Evolutionary conservation across 768 basidiomycete species (phyloP), one percentile per base, ranked within the genome.

Genomic region (Leccinum subgranulosum): DNA sequence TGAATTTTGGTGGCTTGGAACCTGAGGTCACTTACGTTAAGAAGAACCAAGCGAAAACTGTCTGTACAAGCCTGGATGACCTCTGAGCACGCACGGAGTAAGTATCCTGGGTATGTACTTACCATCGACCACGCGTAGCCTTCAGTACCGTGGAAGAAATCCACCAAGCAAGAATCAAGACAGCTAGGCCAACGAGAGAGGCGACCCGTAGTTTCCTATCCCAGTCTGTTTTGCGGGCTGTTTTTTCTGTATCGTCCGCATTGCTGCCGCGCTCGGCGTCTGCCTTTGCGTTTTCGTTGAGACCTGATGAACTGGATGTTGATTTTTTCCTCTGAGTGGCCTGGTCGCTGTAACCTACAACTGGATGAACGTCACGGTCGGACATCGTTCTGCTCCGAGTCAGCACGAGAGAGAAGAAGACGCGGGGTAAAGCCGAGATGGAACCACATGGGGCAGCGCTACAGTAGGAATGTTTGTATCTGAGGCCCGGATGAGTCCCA

Each of bases 91-190:
- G 11, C 34, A 29, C 3, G 41, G 17, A n/a, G n/a, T 17, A 52
- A 19, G 19, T 17, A 52, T 23, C 23, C 12, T 4, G 25, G 58
- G 25, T 58, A 61, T 27, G 31, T 43, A 57, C 76, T 59, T 73
- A 83, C 89, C 91, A 94, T 75, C 89, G 79, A 71, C 83, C 85
- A 52, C 91, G 83, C 3, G 92, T 92, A 6, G 79, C 84, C 54
- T 76, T 64, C 50, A 93, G 73, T 12, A 91, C 69, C 0, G 83
- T 91, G 9, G 91, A 74, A 58, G 86, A 87, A 34, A 94, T 85
- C 91, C 91, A 94, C 91, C 91, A 94, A 43, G 82, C 91, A 45
- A 92, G 75, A 61, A 94, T 90, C 51, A 86, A 68, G 12, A 77
- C 64, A 10, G 85, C 87, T 1, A 86, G 60, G 15, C 64, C 82